A percentile compares a stretch with the other conserved stretches of the same genome.
phyloP scores from a whole-genome alignment of 225 moss, liverwort and hornwort species.

The Bryum argenteum region DNA sequence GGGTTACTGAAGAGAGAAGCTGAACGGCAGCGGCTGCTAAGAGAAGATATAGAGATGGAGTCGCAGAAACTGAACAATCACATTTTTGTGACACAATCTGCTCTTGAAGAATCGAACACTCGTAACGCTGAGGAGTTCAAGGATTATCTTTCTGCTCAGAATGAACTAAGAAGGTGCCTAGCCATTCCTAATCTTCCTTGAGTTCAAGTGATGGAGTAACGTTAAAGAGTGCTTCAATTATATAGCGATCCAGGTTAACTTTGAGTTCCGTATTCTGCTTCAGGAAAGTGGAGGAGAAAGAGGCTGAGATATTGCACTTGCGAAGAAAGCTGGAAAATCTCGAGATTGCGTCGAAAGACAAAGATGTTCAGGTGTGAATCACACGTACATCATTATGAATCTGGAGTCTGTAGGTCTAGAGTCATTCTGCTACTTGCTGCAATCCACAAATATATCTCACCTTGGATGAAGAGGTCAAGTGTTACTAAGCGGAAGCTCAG shows the following conservation, averaged over 20 bases:
- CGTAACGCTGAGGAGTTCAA: conserved; percentile 55
- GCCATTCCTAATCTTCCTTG: neutral
- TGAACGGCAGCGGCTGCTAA: conserved; percentile 70
- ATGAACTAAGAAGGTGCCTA: conserved; percentile 71
- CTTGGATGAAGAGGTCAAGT: neutral
- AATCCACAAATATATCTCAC: neutral
- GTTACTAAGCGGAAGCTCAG: neutral
- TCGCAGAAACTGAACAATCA: conserved; percentile 62
- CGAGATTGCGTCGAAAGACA: conserved; percentile 47
- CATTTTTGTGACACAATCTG: conserved; percentile 64
- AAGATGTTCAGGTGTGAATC: conserved; percentile 55
- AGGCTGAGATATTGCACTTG: conserved; percentile 48
- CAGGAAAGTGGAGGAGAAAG: conserved; percentile 68
- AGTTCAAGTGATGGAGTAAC: neutral
- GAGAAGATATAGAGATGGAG: conserved; percentile 83
- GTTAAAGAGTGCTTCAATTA: neutral
- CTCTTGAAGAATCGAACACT: conserved; percentile 56
- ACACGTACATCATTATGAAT: neutral
- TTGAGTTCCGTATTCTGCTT: conserved; percentile 1
- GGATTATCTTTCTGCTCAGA: conserved; percentile 52
- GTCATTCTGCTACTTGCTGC: conserved; percentile 13
- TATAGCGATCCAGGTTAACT: neutral
- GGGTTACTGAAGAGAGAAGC: conserved; percentile 79
- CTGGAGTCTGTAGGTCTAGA: neutral
- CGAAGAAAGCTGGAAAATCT: conserved; percentile 50